Evolutionary conservation across 2,329 filamentous ascomycete species (phyloP).

Genomic region (Microsporum ferrugineum): DNA sequence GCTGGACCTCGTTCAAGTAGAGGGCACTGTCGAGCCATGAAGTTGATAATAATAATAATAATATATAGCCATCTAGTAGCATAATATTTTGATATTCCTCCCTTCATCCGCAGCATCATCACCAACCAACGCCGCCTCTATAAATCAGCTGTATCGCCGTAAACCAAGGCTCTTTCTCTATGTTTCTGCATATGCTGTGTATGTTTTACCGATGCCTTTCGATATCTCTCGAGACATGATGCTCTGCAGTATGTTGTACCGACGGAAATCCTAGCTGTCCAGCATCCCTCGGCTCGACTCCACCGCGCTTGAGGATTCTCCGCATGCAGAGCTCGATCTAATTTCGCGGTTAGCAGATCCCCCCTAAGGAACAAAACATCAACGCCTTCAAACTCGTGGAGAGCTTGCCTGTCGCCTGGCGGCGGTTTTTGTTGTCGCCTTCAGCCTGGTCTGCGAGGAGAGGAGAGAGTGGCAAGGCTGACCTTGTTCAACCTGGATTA

Average conservation of each 20-base stretch:
- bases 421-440: background rate
- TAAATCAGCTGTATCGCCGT: too few species aligned
- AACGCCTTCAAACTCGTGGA: background rate
- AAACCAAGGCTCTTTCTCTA: too few species aligned
- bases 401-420: background rate
- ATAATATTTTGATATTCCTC: too few species aligned
- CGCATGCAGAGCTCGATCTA: background rate
- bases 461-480: background rate
- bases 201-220: background rate
- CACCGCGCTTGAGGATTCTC: conserved; percentile 3
- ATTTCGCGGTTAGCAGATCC: background rate
- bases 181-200: background rate
- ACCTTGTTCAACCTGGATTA: background rate
- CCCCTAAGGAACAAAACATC: background rate
- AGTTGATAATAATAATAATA: too few species aligned
- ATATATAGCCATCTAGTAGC: too few species aligned
- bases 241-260: background rate
- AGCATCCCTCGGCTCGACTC: background rate
- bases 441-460: background rate
- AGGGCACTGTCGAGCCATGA: too few species aligned
- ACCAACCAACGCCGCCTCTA: too few species aligned
- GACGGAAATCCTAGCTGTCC: background rate
- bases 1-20: too few species aligned
- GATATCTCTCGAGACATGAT: background rate
- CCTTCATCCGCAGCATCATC: too few species aligned